These are phyloP conservation scores for Diaporthe caulivora DNA, from an alignment of 2,329 filamentous ascomycete genomes.

Conservation along the genomic window DNA sequence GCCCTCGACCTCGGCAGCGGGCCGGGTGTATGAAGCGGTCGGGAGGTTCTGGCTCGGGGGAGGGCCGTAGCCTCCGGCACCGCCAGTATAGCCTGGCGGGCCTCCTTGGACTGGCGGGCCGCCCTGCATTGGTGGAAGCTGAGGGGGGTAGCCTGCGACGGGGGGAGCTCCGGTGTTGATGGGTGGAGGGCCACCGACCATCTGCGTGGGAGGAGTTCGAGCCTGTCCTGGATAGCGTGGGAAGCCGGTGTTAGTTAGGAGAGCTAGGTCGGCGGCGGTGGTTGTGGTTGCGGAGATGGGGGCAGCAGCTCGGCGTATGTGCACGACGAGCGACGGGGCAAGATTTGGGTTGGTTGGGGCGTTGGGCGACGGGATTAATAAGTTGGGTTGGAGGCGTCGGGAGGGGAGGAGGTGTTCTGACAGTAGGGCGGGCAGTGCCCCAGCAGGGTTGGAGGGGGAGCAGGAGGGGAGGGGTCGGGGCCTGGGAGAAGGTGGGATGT, in stretches of 20 bases:
- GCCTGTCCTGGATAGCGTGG: slow-evolving; percentile 63
- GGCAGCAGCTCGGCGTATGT: slow-evolving; percentile 9
- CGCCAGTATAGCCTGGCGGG: slow-evolving; percentile 61
- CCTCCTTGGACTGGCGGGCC: slow-evolving; percentile 56
- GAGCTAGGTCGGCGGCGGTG: slow-evolving; percentile 49
- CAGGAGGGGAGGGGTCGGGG: slow-evolving; percentile 51
- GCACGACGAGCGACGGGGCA: background rate
- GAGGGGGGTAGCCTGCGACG: slow-evolving; percentile 70
- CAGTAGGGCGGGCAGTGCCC: no score
- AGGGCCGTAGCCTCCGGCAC: slow-evolving; percentile 58
- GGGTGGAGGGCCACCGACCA: slow-evolving; percentile 74
- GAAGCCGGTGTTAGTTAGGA: slow-evolving; percentile 62
- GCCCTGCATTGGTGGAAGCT: slow-evolving; percentile 58
- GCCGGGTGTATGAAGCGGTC: slow-evolving; percentile 56
- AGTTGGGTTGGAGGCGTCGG: slow-evolving; percentile 8
- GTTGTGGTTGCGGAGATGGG: background rate
- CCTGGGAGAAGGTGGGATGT: slow-evolving; percentile 6
- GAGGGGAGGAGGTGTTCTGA: slow-evolving; percentile 5
- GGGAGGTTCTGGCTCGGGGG: slow-evolving; percentile 48
- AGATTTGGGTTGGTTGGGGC: slow-evolving; percentile 56
- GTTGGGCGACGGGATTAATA: slow-evolving; percentile 54
- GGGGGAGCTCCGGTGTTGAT: slow-evolving; percentile 73
- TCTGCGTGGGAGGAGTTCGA: slow-evolving; percentile 70
- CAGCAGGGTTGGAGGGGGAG: slow-evolving; percentile 5
- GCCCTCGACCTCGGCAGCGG: slow-evolving; percentile 83